Percentiles rank a stretch among this genome's conserved stretches.
These are phyloP conservation scores for Isoetes engelmannii DNA, from an alignment of 83 land plant species.

Conservation along the genomic window DNA sequence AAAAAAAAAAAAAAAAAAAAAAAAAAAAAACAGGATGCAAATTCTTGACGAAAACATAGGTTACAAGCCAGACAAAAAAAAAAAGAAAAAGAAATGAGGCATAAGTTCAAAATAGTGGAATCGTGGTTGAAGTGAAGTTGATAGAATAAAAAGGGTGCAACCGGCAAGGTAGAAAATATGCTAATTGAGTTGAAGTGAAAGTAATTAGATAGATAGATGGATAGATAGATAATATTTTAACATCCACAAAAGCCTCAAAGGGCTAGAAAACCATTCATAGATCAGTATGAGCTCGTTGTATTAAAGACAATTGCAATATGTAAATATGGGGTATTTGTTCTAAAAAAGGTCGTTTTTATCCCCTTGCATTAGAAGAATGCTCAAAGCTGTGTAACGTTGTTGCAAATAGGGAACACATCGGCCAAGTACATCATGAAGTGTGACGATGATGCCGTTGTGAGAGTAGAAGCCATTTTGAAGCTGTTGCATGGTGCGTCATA, in stretches of 20 bases:
- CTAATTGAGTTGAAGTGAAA: too few species aligned
- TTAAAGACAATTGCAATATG: conserved; percentile 47
- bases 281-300: conserved; percentile 28
- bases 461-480: conserved; percentile 52
- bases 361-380: not conserved
- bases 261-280: conserved; percentile 33
- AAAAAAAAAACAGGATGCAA: too few species aligned
- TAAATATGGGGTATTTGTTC: conserved; percentile 68
- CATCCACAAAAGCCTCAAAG: too few species aligned
- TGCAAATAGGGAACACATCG: conserved; percentile 45
- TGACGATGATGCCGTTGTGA: conserved; percentile 79
- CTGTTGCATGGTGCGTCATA: conserved; percentile 31
- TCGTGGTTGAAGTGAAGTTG: too few species aligned
- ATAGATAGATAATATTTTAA: too few species aligned
- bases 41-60: not conserved
- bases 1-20: too few species aligned
- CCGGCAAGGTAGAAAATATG: too few species aligned
- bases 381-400: not conserved
- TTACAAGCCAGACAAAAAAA: too few species aligned
- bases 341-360: not conserved
- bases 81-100: too few species aligned
- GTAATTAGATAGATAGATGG: too few species aligned
- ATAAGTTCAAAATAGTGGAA: too few species aligned
- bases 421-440: conserved; percentile 74
- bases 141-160: too few species aligned